These are phyloP conservation scores for Ogataea nitratoaversa DNA, from an alignment of 805 yeast species.

Conservation along the genomic window DNA sequence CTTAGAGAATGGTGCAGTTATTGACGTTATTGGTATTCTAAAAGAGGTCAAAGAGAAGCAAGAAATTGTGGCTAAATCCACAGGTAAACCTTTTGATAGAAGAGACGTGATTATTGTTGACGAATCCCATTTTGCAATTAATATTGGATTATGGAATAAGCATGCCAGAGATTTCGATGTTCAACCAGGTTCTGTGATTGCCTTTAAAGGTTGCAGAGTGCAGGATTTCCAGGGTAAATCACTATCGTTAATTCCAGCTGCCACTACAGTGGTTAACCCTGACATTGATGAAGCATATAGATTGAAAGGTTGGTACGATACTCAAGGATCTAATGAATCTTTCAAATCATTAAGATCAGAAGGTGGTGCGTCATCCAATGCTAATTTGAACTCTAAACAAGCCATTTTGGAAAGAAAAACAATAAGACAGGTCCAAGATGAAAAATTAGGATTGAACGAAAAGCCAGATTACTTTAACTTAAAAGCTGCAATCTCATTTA, in stretches of 20 bases:
- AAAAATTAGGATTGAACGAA: slow-evolving; percentile 68
- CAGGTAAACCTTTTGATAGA: slow-evolving; percentile 90
- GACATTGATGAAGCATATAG: slow-evolving; percentile 84
- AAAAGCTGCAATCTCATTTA: slow-evolving; percentile 68
- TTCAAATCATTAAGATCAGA: slow-evolving; percentile 64
- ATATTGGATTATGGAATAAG: slow-evolving; percentile 87
- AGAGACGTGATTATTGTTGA: slow-evolving; percentile 87
- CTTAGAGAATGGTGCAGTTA: slow-evolving; percentile 63
- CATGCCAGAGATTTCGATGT: slow-evolving; percentile 73
- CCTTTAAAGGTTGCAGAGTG: slow-evolving; percentile 85
- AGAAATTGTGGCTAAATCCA: slow-evolving; percentile 77
- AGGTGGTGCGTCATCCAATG: slow-evolving; percentile 31
- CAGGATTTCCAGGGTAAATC: slow-evolving; percentile 86
- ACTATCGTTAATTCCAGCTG: slow-evolving; percentile 73
- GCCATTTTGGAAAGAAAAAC: slow-evolving; percentile 57
- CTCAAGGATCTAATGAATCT: slow-evolving; percentile 59
- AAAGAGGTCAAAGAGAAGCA: slow-evolving; percentile 70
- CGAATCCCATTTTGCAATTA: slow-evolving; percentile 68
- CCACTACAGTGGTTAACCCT: slow-evolving; percentile 75
- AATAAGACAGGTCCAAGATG: slow-evolving; percentile 59
- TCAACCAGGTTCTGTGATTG: slow-evolving; percentile 80
- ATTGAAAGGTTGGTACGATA: slow-evolving; percentile 93
- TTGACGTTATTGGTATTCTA: slow-evolving; percentile 86
- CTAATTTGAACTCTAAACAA: slow-evolving; percentile 32
- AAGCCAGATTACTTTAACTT: slow-evolving; percentile 74